Evolutionary conservation across 2,329 filamentous ascomycete species (phyloP).

Genomic region (Calonectria fujianensis): DNA sequence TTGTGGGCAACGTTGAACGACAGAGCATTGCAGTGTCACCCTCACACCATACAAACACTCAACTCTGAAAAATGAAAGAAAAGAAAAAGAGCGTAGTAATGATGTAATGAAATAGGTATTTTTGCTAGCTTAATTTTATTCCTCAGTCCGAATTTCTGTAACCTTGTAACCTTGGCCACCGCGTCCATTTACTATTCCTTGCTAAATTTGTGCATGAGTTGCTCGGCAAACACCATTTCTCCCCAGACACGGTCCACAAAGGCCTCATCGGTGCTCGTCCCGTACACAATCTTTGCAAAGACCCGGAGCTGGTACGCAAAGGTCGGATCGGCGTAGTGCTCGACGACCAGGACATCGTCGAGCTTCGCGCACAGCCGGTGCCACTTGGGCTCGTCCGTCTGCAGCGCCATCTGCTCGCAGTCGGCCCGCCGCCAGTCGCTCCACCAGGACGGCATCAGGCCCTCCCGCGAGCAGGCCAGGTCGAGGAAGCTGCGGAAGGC

Average conservation of each 20-base stretch:
- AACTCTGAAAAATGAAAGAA: not conserved
- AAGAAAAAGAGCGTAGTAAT: not conserved
- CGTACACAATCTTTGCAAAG: conserved; percentile 60
- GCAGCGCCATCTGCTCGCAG: conserved; percentile 57
- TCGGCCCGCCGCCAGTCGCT: conserved; percentile 54
- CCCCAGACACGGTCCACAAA: not conserved
- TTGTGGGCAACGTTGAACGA: not conserved
- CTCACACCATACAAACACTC: not conserved
- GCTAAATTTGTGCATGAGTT: not conserved
- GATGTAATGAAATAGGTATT: not conserved
- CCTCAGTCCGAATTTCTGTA: not conserved
- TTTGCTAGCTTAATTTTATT: no score
- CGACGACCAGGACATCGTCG: conserved; percentile 56
- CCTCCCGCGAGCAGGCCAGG: conserved; percentile 2
- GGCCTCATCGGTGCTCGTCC: not conserved
- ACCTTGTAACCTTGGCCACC: not conserved
- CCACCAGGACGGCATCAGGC: conserved; percentile 65
- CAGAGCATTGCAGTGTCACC: not conserved
- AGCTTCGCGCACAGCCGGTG: conserved; percentile 52
- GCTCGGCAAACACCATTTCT: conserved; percentile 1
- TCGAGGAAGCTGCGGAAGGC: conserved; percentile 60
- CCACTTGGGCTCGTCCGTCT: conserved; percentile 49
- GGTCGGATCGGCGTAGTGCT: conserved; percentile 60
- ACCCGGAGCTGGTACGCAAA: conserved; percentile 67
- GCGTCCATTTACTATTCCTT: not conserved